phyloP scores from a whole-genome alignment of 2,329 filamentous ascomycete species.

The Pseudocercospora crystallina region DNA sequence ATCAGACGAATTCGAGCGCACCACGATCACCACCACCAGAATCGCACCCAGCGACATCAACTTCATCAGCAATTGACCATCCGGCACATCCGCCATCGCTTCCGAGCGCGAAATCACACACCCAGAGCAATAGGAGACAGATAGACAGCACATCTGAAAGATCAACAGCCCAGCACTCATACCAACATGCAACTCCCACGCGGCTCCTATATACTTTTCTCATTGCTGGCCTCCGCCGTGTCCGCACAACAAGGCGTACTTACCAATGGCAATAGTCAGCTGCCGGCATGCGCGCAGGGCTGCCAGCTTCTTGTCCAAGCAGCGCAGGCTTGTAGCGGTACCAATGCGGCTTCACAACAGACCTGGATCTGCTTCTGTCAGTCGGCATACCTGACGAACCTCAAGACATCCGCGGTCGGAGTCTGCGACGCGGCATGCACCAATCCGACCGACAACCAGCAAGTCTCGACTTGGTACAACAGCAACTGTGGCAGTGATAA shows the following conservation, averaged over 20 bases:
- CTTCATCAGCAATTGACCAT: no score
- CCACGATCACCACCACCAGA: no score
- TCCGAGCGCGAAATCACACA: no score
- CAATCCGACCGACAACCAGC: constrained; percentile 51
- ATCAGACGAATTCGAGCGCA: no score
- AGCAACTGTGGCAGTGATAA: constrained; percentile 59
- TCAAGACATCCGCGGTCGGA: constrained; percentile 50
- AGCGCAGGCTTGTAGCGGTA: constrained; percentile 64
- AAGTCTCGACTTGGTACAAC: constrained; percentile 70
- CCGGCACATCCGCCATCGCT: no score
- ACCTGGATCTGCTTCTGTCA: constrained; percentile 73
- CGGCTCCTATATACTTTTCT: no score
- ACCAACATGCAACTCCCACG: no score
- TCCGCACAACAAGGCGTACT: constrained; percentile 31
- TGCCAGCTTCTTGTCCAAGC: constrained; percentile 54
- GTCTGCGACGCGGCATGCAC: constrained; percentile 59
- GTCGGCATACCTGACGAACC: constrained; percentile 58
- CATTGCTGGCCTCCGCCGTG: not conserved
- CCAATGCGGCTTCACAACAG: constrained; percentile 47
- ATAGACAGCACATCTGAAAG: no score
- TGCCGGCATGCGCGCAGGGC: constrained; percentile 38
- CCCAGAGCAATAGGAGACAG: no score
- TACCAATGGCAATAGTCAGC: constrained; percentile 32
- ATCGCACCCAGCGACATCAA: no score
- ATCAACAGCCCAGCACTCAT: no score